Evolutionary conservation across 192 early-diverging fungal genomes (phyloP), one percentile per base, ranked within the genome.

Genomic region (Umbelopsis sp.): DNA sequence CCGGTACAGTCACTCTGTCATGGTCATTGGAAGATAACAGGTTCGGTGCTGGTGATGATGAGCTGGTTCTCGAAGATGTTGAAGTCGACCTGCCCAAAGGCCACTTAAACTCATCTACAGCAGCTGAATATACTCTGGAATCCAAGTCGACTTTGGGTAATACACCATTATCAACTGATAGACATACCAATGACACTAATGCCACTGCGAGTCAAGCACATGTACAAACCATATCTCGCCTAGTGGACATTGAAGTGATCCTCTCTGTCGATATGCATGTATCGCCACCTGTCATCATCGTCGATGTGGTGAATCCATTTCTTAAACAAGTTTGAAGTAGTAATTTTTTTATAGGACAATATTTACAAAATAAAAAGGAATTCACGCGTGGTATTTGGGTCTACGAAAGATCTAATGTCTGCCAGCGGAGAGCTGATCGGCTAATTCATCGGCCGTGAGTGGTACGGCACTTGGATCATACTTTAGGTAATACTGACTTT

Each of bases 401-500:
- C 4, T 53, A 26, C 11, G 24, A 6, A 53, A 12, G 5, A 4
- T 9, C 21, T 21, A 50, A 14, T 22, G 25, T 12, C 79, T 22
- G 12, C 12, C 0, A 11, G 0, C 12, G 2, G 38, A 53, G 24
- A 62, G 56, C 26, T 20, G 54, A 26, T 59, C 68, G n/a, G 82
- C 74, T 22, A 93, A 75, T 68, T 93, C 89, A 2, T 70, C 68
- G 10, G 71, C 74, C 24, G 84, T 86, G 11, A 93, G 51, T 1
- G 92, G 91, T 59, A 91, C 66, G 45, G 78, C 69, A n/a, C 77
- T 70, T 17, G 74, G 78, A 21, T 85, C 84, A 34, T 81, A 71
- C 6, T 70, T 68, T 43, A 72, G 80, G 68, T 83, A 77, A 69
- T 92, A 92, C 3, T 92, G 78, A 20, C 87, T 80, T 68, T 80